A percentile compares a stretch with the other conserved stretches of the same genome.
These are phyloP conservation scores for Nakaseomyces sp. DNA, from an alignment of 1,139 yeast species.

Conservation along the genomic window DNA sequence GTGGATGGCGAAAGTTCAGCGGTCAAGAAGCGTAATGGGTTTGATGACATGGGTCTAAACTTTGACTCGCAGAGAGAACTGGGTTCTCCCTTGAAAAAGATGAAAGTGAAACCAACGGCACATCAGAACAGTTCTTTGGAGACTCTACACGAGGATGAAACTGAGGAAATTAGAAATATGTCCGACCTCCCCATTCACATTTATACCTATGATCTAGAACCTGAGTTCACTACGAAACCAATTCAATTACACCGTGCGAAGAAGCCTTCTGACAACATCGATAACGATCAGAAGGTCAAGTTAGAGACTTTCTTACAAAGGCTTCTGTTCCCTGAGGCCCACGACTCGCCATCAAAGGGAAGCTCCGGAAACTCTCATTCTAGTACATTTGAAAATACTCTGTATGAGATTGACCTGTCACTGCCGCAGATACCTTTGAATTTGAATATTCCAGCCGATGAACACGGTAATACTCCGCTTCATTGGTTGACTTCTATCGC, in stretches of 20 bases:
- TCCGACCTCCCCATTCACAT: slow-evolving; percentile 11
- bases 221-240: slow-evolving; percentile 7
- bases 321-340: slow-evolving; percentile 24
- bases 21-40: slow-evolving; percentile 8
- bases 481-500: slow-evolving; percentile 98
- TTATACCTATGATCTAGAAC: slow-evolving; percentile 19
- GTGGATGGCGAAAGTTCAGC: slow-evolving; percentile 6
- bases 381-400: slow-evolving; percentile 14
- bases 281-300: slow-evolving; percentile 23
- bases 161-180: slow-evolving; percentile 4
- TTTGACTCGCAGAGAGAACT: slow-evolving; percentile 17
- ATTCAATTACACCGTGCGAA: slow-evolving; percentile 16
- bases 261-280: slow-evolving; percentile 9
- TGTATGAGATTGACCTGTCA: slow-evolving; percentile 19
- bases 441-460: slow-evolving; percentile 82
- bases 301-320: slow-evolving; percentile 28
- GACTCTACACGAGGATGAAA: slow-evolving; percentile 3
- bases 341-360: slow-evolving; percentile 8
- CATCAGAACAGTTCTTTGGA: slow-evolving; percentile 6
- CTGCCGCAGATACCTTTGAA: slow-evolving; percentile 37
- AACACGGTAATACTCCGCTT: slow-evolving; percentile 82
- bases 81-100: slow-evolving; percentile 26
- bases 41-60: slow-evolving; percentile 8
- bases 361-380: not conserved
- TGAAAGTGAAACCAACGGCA: slow-evolving; percentile 14